Percentiles rank a stretch among this genome's conserved stretches.
Evolutionary conservation across 2,329 filamentous ascomycete genomes (phyloP).

Genomic region (Xylaria sp.): DNA sequence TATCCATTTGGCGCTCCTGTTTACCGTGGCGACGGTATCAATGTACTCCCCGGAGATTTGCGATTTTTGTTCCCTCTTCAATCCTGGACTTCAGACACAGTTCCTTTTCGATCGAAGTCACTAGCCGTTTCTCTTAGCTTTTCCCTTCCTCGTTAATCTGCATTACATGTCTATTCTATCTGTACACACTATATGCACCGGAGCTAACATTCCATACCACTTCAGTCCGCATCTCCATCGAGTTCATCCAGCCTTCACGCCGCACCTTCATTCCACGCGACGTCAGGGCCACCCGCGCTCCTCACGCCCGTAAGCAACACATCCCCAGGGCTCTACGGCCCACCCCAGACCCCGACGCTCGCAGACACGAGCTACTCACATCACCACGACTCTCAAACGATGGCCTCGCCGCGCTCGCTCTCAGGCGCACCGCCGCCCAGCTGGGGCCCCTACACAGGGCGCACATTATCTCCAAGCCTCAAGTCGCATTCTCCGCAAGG

Average conservation of each 20-base stretch:
- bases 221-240: slow-evolving; percentile 40
- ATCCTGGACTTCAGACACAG: too few species aligned
- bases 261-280: slow-evolving; percentile 26
- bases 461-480: slow-evolving; percentile 52
- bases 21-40: neutral
- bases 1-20: neutral
- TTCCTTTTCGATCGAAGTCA: too few species aligned
- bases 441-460: slow-evolving; percentile 55
- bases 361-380: slow-evolving; percentile 48
- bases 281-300: slow-evolving; percentile 31
- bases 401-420: slow-evolving; percentile 60
- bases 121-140: too few species aligned
- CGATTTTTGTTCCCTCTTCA: too few species aligned
- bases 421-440: slow-evolving; percentile 50
- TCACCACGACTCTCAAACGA: slow-evolving; percentile 54
- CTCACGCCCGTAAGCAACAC: slow-evolving; percentile 44
- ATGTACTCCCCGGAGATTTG: too few species aligned
- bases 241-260: slow-evolving; percentile 27
- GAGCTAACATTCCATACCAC: slow-evolving; percentile 4
- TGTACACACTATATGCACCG: too few species aligned
- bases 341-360: slow-evolving; percentile 45
- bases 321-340: slow-evolving; percentile 42
- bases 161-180: neutral
- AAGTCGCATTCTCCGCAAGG: slow-evolving; percentile 47
- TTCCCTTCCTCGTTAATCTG: too few species aligned